phyloP scores from a whole-genome alignment of 768 basidiomycete genomes.

The Lactarius trivialis region DNA sequence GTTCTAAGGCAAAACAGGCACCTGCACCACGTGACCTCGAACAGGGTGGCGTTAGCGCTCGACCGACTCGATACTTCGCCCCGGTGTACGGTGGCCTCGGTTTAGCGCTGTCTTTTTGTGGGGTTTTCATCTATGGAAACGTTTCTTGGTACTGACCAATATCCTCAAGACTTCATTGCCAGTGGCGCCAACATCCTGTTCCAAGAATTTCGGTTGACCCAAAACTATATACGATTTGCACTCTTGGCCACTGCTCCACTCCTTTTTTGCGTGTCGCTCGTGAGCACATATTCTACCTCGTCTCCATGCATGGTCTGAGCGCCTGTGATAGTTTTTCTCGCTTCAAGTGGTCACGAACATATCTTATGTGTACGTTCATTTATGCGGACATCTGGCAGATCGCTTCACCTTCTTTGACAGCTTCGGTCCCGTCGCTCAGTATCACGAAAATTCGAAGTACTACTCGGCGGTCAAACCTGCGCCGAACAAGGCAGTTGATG shows the following conservation, averaged over 20 bases:
- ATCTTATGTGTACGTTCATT: slow-evolving; percentile 49
- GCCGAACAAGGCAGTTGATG: slow-evolving; percentile 56
- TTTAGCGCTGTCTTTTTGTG: slow-evolving; percentile 59
- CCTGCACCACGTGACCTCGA: slow-evolving; percentile 40
- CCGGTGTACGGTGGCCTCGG: slow-evolving; percentile 71
- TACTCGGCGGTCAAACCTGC: slow-evolving; percentile 66
- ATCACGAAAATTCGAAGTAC: slow-evolving; percentile 76
- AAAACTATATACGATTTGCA: slow-evolving; percentile 53
- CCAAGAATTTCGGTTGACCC: slow-evolving; percentile 63
- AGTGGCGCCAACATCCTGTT: slow-evolving; percentile 54
- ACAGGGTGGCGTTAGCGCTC: slow-evolving; percentile 34
- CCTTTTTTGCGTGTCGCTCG: slow-evolving; percentile 69
- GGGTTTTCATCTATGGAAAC: slow-evolving; percentile 23
- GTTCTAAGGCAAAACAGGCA: slow-evolving; percentile 29
- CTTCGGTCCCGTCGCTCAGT: slow-evolving; percentile 79
- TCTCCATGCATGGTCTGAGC: neutral
- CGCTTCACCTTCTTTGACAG: slow-evolving; percentile 31
- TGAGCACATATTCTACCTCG: slow-evolving; percentile 31
- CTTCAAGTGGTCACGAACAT: slow-evolving; percentile 61
- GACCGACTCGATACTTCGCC: slow-evolving; percentile 52
- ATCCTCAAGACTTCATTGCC: slow-evolving; percentile 54
- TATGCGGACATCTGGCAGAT: neutral
- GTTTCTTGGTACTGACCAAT: neutral
- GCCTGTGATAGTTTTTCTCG: slow-evolving; percentile 54
- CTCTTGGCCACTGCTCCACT: slow-evolving; percentile 62